A percentile compares a stretch with the other conserved stretches of the same genome.
Conservation (phyloP, 2,329 filamentous ascomycete species). For the Huntiella savannae region DNA sequence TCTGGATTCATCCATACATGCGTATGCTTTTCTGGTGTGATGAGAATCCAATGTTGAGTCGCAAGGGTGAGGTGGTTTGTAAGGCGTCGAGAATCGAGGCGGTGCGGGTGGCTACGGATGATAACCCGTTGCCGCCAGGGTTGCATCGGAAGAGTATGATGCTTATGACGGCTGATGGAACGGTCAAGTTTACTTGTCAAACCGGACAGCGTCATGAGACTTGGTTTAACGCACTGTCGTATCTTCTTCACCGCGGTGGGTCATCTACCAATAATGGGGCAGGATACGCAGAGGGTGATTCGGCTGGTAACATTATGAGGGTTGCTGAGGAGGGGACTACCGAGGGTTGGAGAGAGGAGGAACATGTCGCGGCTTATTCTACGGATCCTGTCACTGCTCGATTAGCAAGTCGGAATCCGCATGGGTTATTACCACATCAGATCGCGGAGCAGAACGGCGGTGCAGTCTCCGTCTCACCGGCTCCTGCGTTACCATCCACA, state of each 20-base stretch:
- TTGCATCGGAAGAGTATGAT: conserved; percentile 87
- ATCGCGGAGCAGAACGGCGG: conserved; percentile 21
- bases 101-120: conserved; percentile 77
- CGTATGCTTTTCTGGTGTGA: conserved; percentile 94
- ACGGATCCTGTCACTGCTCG: conserved; percentile 5
- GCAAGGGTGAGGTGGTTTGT: conserved; percentile 52
- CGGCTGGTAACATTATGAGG: conserved; percentile 35
- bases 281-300: conserved; percentile 31
- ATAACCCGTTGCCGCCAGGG: conserved; percentile 87
- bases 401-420: conserved; percentile 5
- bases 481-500: conserved; percentile 5
- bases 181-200: conserved; percentile 82
- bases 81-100: conserved; percentile 93
- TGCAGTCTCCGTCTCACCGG: not conserved
- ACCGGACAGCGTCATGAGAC: conserved; percentile 92
- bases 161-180: conserved; percentile 71
- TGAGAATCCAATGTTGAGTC: conserved; percentile 60
- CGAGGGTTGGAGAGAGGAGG: conserved; percentile 26
- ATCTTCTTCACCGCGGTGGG: conserved; percentile 63
- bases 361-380: conserved; percentile 7
- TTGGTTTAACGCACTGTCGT: conserved; percentile 94
- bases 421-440: conserved; percentile 24
- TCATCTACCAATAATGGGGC: conserved; percentile 23
- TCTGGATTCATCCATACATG: conserved; percentile 98
- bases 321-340: conserved; percentile 69